These are phyloP conservation scores for Aspergillus jensenii DNA, from an alignment of 2,329 filamentous ascomycete genomes.

Conservation along the genomic window DNA sequence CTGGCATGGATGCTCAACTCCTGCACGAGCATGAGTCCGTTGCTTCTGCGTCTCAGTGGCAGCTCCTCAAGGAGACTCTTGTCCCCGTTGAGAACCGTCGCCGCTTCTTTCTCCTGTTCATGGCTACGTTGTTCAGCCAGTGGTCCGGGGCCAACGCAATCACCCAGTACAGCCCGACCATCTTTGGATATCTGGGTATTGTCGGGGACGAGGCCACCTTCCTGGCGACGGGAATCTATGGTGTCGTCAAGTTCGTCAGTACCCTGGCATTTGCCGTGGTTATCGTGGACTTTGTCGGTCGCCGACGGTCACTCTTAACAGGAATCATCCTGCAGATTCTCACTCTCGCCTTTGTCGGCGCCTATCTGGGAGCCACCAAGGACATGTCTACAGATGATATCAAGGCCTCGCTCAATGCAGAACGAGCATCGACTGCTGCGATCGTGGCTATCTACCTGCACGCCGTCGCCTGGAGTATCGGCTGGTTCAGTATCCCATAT, in stretches of 20 bases:
- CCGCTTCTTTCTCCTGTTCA: slow-evolving; percentile 39
- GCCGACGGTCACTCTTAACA: too few relatives aligned
- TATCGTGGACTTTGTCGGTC: slow-evolving; percentile 33
- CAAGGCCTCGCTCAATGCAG: slow-evolving; percentile 15
- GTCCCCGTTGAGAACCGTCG: slow-evolving; percentile 39
- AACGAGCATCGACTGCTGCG: slow-evolving; percentile 33
- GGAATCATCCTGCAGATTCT: too few relatives aligned
- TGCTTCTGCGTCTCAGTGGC: slow-evolving; percentile 26
- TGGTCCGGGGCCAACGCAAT: slow-evolving; percentile 48
- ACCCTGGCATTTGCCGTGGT: slow-evolving; percentile 45
- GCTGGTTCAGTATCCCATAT: slow-evolving; percentile 44
- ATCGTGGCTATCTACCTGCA: slow-evolving; percentile 49
- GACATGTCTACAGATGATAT: slow-evolving; percentile 14
- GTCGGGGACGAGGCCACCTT: neutral
- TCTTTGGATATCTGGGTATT: slow-evolving; percentile 42
- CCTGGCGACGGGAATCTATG: slow-evolving; percentile 41
- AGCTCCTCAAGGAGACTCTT: slow-evolving; percentile 28
- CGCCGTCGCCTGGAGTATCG: slow-evolving; percentile 46
- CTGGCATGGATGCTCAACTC: slow-evolving; percentile 12
- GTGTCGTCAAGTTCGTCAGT: slow-evolving; percentile 45
- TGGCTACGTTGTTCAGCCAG: slow-evolving; percentile 44
- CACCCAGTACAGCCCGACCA: slow-evolving; percentile 46
- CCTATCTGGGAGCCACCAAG: slow-evolving; percentile 38
- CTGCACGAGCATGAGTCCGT: slow-evolving; percentile 32
- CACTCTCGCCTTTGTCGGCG: neutral